Evolutionary conservation across 805 yeast species (phyloP).

Genomic region (Ogataea wickerhamii): DNA sequence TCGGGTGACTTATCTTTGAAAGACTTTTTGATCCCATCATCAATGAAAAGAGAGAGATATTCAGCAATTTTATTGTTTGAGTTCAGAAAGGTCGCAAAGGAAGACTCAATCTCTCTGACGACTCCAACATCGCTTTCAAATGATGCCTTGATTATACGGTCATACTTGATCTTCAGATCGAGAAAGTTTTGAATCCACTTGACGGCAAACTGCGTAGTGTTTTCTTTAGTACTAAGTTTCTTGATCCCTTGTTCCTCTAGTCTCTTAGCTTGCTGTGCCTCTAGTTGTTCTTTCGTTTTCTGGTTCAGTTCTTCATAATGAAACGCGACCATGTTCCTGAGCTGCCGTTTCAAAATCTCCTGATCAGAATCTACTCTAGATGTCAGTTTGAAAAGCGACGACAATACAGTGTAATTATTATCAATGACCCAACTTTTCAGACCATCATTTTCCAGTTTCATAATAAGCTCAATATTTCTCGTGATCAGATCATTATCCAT

Average conservation of each 20-base stretch:
- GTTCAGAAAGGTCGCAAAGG: constrained; percentile 62
- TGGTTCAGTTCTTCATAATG: constrained; percentile 42
- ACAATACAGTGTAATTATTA: constrained; percentile 41
- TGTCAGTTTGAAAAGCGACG: constrained; percentile 46
- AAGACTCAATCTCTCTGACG: constrained; percentile 53
- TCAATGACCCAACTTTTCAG: constrained; percentile 53
- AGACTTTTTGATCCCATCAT: constrained; percentile 50
- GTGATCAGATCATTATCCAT: constrained; percentile 59
- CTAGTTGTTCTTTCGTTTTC: constrained; percentile 23
- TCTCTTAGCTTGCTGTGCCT: constrained; percentile 16
- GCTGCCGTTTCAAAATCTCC: constrained; percentile 44
- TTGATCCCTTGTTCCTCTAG: constrained; percentile 20
- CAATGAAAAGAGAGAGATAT: constrained; percentile 54
- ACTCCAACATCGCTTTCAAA: constrained; percentile 48
- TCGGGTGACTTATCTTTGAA: constrained; percentile 45
- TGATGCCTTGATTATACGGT: constrained; percentile 42
- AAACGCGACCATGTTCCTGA: constrained; percentile 42
- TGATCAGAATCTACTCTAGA: constrained; percentile 52
- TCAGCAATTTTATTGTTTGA: constrained; percentile 47
- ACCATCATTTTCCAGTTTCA: constrained; percentile 53
- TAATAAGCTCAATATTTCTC: constrained; percentile 52
- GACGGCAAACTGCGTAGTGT: constrained; percentile 52
- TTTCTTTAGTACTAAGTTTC: constrained; percentile 27
- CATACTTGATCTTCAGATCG: constrained; percentile 48
- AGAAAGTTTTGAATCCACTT: constrained; percentile 65